Evolutionary conservation across 106 monocot genomes (phyloP), one percentile per base, ranked within the genome.

Genomic region (Phalaenopsis equestris): DNA sequence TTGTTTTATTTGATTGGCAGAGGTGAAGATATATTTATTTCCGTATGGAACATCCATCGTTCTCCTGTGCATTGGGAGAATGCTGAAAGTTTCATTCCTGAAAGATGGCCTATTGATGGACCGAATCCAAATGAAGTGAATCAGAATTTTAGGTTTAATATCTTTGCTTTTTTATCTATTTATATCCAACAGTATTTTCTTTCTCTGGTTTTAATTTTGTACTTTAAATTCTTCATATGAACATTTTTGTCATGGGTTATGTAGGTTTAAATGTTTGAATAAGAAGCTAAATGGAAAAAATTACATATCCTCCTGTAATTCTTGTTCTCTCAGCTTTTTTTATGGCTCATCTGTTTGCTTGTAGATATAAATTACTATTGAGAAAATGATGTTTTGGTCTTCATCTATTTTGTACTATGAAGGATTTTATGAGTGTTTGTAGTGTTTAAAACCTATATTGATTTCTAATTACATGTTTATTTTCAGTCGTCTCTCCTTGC

Each of bases 11-110:
- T 75, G n/a, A 48, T 24, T 89, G 49, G 39, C 56, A 99, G 98
- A 85, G 98, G 87, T 82, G 97, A 99, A 84, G 98, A 99, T 68
- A 93, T 99, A 80, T 99, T 99, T 77, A 99, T 99, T 80, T 99
- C 92, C 64, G 83, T 93, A 18, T 99, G 93, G 92, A 99, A 99
- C 81, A 79, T 99, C 47, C 98, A 99, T 67, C 91, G 75, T 42
- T 85, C 80, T 76, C 91, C 98, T 18, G 55, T 87, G 45, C 84
- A 91, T 82, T 99, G 98, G 98, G 84, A 38, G 75, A 88, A 94
- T 81, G 83, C 94, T 73, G 98, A 99, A n/a, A 79, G 72, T 83
- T 99, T 99, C 79, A 93, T 93, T 80, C 98, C 98, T 72, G 98
- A 94, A 80, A 99, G 98, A 75, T 99, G 98, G 98, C 90, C 98